These are phyloP conservation scores for Myriangium duriaei DNA, from an alignment of 2,329 filamentous ascomycete species.

Conservation along the genomic window DNA sequence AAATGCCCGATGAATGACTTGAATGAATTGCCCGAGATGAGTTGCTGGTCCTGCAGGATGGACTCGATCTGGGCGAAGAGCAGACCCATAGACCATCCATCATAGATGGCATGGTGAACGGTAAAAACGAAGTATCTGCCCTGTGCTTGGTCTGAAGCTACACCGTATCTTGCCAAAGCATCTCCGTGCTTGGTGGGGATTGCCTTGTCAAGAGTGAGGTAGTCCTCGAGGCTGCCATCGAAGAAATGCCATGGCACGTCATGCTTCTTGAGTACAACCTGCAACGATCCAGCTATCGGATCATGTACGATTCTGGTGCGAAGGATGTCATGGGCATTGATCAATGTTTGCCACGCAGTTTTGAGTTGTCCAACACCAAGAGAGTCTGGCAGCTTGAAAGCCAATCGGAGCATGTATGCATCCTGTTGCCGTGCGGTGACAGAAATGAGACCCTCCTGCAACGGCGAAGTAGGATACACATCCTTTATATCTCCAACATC, in stretches of 20 bases:
- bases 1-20: slow-evolving; percentile 25
- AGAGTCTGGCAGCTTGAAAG: slow-evolving; percentile 22
- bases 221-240: slow-evolving; percentile 25
- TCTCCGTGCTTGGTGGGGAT: no score
- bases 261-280: slow-evolving; percentile 20
- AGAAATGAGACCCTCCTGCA: slow-evolving; percentile 30
- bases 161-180: slow-evolving; percentile 26
- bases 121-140: slow-evolving; percentile 21
- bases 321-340: slow-evolving; percentile 27
- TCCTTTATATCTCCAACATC: slow-evolving; percentile 28
- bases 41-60: slow-evolving; percentile 5
- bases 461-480: slow-evolving; percentile 30
- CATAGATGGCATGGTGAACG: slow-evolving; percentile 30
- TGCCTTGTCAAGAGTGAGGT: no score
- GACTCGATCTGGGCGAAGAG: slow-evolving; percentile 23
- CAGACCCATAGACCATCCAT: slow-evolving; percentile 26
- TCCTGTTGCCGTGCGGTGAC: slow-evolving; percentile 23
- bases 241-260: slow-evolving; percentile 23
- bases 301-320: slow-evolving; percentile 7
- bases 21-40: slow-evolving; percentile 11
- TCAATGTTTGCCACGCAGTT: slow-evolving; percentile 17
- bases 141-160: slow-evolving; percentile 21
- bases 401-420: slow-evolving; percentile 28
- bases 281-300: slow-evolving; percentile 18
- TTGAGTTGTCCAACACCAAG: slow-evolving; percentile 28